These are phyloP conservation scores for Colletotrichum tropicale DNA, from an alignment of 2,329 filamentous ascomycete genomes.

Conservation along the genomic window DNA sequence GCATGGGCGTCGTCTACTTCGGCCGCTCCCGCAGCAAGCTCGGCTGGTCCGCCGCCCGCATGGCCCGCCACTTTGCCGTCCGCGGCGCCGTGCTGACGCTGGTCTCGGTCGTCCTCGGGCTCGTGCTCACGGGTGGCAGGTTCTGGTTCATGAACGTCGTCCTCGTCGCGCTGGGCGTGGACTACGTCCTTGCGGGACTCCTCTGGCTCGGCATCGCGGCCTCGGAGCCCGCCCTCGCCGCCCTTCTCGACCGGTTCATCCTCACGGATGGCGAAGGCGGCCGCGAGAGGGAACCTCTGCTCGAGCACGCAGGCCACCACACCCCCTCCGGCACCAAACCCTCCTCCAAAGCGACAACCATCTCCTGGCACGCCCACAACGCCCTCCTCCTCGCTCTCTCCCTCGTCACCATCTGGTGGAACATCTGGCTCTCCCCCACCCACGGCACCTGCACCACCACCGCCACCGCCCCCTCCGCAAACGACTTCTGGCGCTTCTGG, in stretches of 20 bases:
- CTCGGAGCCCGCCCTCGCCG: conserved; percentile 37
- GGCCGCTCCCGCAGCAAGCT: conserved; percentile 42
- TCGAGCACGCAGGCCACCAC: conserved; percentile 18
- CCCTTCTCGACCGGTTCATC: conserved; percentile 23
- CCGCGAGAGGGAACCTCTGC: conserved; percentile 32
- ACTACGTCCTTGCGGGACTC: conserved; percentile 48
- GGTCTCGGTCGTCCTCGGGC: conserved; percentile 34
- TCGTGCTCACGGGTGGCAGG: conserved; percentile 33
- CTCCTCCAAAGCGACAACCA: background rate
- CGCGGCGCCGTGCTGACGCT: conserved; percentile 39
- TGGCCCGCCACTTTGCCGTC: conserved; percentile 42
- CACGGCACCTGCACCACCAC: conserved; percentile 37
- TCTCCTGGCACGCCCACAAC: conserved; percentile 49
- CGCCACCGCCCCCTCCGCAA: background rate
- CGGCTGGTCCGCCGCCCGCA: conserved; percentile 39
- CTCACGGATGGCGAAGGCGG: conserved; percentile 1
- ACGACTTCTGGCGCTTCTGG: conserved; percentile 40
- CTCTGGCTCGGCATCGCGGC: conserved; percentile 41
- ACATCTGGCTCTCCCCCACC: conserved; percentile 47
- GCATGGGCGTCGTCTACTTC: conserved; percentile 50
- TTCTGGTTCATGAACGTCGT: conserved; percentile 48
- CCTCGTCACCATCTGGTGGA: conserved; percentile 48
- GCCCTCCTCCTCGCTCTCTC: conserved; percentile 34
- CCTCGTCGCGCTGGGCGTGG: conserved; percentile 47
- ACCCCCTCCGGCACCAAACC: background rate